Evolutionary conservation across 768 basidiomycete species (phyloP), one percentile per base, ranked within the genome.

Genomic region (Tephrocybe sp.): DNA sequence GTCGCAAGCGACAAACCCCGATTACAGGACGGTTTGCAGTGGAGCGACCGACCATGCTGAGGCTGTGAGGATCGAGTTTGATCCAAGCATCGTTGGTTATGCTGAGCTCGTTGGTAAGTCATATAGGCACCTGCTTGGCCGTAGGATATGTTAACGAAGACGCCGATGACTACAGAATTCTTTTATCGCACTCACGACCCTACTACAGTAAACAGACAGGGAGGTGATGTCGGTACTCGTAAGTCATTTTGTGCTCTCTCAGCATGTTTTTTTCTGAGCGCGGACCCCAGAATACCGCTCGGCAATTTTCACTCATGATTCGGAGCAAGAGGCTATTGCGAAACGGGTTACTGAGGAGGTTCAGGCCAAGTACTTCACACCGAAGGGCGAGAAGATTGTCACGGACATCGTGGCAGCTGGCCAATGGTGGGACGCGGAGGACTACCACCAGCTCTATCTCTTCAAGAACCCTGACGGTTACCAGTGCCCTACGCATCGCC

Each of bases 161-260:
- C 11, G 21, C 31, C 2, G 22, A 18, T 12, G 27, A 13, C 3
- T 21, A 11, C 64, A 86, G 92, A 95, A 67, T 94, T 94, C 74
- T 95, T 95, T 69, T 95, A 93, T 66, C 80, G 95, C 39, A 91
- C 90, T 0, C 94, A 97, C 60, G 94, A 97, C 57, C 91, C 94
- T 2, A 95, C 93, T 34, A 89, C 90, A 0, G 61, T 76, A 47
- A 84, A 95, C 65, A 70, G 76, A 12, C 93, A 95, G 64, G 93
- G 93, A 23, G 74, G 60, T 1, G 92, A 95, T 59, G 62, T 61
- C 2, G 93, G 94, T 16, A 81, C 83, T 23, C 93, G 91, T 93
- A 61, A 55, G 84, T 78, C 4, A 21, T 15, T 19, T 11, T 25
- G 9, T 34, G 15, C 3, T 19, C 37, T 52, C 25, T n/a, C n/a